A percentile compares a stretch with the other conserved stretches of the same genome.
phyloP scores from a whole-genome alignment of 177 flowering plant genomes.

The Vitis hybrid region DNA sequence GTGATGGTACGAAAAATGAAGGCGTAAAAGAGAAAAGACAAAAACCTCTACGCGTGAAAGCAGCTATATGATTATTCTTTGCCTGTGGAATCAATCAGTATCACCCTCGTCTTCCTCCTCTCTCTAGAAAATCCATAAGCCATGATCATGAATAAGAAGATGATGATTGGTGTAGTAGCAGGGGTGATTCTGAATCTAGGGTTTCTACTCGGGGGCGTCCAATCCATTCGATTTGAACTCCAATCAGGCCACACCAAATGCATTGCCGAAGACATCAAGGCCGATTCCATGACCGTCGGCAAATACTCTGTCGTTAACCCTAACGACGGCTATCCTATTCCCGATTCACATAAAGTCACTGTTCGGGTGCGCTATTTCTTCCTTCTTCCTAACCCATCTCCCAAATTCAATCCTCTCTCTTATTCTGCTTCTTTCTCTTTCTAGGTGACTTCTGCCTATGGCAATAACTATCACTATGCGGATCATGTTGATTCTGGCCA shows the following conservation, averaged over 20 bases:
- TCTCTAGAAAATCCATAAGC: neutral
- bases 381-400: neutral
- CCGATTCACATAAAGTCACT: slow-evolving; percentile 49
- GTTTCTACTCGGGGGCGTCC: slow-evolving; percentile 20
- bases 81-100: too few species aligned
- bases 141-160: too few species aligned
- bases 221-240: slow-evolving; percentile 54
- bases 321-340: slow-evolving; percentile 44
- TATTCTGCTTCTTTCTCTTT: neutral
- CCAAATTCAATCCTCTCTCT: neutral
- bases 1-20: too few species aligned
- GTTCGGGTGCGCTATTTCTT: slow-evolving; percentile 38
- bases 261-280: slow-evolving; percentile 56
- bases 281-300: slow-evolving; percentile 62
- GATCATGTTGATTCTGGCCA: slow-evolving; percentile 48
- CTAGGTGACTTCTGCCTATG: slow-evolving; percentile 52
- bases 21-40: too few species aligned
- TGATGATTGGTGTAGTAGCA: too few species aligned
- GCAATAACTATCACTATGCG: slow-evolving; percentile 41
- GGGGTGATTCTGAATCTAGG: slow-evolving; percentile 4
- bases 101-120: too few species aligned
- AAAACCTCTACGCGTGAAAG: too few species aligned
- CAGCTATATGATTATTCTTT: too few species aligned
- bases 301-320: slow-evolving; percentile 56
- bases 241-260: slow-evolving; percentile 57